These are phyloP conservation scores for Colletotrichum karsti DNA, from an alignment of 2,329 filamentous ascomycete genomes.

Conservation along the genomic window DNA sequence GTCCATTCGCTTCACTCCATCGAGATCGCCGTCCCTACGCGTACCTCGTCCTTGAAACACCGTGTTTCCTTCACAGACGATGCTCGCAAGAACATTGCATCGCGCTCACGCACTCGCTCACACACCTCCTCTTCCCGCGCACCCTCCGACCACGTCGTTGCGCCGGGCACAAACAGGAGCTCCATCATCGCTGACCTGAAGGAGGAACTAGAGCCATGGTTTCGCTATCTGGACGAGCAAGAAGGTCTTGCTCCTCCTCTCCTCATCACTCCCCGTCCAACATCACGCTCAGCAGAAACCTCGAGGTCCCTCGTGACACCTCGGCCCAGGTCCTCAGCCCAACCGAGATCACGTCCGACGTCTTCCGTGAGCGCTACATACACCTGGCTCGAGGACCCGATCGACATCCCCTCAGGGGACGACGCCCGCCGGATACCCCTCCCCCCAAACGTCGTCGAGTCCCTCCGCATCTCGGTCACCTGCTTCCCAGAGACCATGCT, in stretches of 20 bases:
- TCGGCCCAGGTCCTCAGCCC: slow-evolving; percentile 13
- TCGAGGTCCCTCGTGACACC: slow-evolving; percentile 1
- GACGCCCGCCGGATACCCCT: slow-evolving; percentile 49
- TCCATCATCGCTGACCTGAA: slow-evolving; percentile 28
- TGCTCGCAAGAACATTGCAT: slow-evolving; percentile 15
- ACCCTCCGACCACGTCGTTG: not conserved
- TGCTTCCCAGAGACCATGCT: slow-evolving; percentile 70
- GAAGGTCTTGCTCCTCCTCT: slow-evolving; percentile 18
- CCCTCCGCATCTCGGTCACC: slow-evolving; percentile 59
- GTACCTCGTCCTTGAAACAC: slow-evolving; percentile 26
- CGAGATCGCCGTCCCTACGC: slow-evolving; percentile 27
- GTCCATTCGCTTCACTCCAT: slow-evolving; percentile 11
- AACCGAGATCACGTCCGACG: slow-evolving; percentile 8
- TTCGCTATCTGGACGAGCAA: slow-evolving; percentile 28
- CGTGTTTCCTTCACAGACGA: slow-evolving; percentile 19
- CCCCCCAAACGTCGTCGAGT: slow-evolving; percentile 62
- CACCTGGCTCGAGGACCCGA: slow-evolving; percentile 29
- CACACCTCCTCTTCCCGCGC: not conserved
- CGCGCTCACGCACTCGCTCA: slow-evolving; percentile 11
- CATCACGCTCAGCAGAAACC: not conserved
- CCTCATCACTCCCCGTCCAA: slow-evolving; percentile 9
- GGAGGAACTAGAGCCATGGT: slow-evolving; percentile 30
- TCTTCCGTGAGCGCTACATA: slow-evolving; percentile 23
- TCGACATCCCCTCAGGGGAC: slow-evolving; percentile 21
- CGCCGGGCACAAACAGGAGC: not conserved